Conservation (phyloP, 352 stramenopile species). For the Phytopythium boreale region DNA sequence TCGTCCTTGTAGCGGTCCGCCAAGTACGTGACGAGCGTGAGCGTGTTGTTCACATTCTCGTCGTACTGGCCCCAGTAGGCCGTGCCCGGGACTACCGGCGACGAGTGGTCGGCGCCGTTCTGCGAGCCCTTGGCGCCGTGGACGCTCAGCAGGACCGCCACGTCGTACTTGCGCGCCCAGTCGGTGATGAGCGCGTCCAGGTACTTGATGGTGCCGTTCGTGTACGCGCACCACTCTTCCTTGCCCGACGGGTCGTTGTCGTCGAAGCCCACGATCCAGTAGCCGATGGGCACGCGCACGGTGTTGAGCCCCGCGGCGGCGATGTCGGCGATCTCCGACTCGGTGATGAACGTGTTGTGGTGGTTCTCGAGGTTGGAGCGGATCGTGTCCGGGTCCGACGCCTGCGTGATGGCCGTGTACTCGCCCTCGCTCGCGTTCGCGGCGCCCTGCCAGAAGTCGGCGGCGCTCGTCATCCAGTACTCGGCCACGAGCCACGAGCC, state of each 20-base stretch:
- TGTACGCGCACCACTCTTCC: constrained; percentile 36
- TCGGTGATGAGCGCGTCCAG: constrained; percentile 41
- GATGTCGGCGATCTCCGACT: constrained; percentile 53
- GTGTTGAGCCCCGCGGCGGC: constrained; percentile 46
- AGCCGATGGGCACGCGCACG: constrained; percentile 55
- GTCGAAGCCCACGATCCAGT: constrained; percentile 52
- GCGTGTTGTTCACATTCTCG: constrained; percentile 43
- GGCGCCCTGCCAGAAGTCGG: constrained; percentile 59
- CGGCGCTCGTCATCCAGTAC: constrained; percentile 68
- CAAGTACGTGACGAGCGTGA: constrained; percentile 30
- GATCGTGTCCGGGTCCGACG: constrained; percentile 30
- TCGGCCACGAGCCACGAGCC: constrained; percentile 77
- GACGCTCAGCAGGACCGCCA: constrained; percentile 51
- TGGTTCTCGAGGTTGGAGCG: constrained; percentile 47
- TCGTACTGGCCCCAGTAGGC: constrained; percentile 33
- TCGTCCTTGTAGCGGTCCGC: constrained; percentile 44
- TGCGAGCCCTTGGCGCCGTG: constrained; percentile 59
- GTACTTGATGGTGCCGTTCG: constrained; percentile 31
- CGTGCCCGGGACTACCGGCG: constrained; percentile 23
- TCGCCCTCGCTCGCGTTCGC: constrained; percentile 44
- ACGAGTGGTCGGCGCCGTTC: constrained; percentile 58
- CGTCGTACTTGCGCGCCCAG: constrained; percentile 38
- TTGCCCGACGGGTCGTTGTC: constrained; percentile 25
- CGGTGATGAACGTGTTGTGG: constrained; percentile 61
- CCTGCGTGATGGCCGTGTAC: constrained; percentile 56